Conservation (phyloP, 2,329 filamentous ascomycete species). For the Colletotrichum sp. region DNA sequence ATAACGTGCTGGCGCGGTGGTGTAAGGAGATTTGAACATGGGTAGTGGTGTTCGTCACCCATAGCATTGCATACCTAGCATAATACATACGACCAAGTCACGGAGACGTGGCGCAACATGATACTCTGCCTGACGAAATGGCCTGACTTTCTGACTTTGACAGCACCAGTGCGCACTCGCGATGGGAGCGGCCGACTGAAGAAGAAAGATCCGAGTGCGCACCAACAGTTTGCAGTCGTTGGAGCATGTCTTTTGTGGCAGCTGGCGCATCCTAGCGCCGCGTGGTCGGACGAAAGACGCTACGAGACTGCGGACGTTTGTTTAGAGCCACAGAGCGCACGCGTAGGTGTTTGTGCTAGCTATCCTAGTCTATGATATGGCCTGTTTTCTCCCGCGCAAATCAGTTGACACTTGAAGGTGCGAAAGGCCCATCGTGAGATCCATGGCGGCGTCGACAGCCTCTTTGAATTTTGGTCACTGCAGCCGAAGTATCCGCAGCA, state of each 20-base stretch:
- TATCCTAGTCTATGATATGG: neutral
- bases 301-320: neutral
- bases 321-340: neutral
- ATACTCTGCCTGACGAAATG: neutral
- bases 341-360: neutral
- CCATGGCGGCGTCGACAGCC: neutral
- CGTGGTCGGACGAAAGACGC: neutral
- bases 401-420: neutral
- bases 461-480: neutral
- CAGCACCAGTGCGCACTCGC: neutral
- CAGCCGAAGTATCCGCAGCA: neutral
- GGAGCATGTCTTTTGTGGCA: neutral
- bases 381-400: neutral
- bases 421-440: neutral
- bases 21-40: conserved; percentile 70
- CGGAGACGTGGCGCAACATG: neutral
- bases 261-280: neutral
- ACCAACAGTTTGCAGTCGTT: neutral
- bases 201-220: neutral
- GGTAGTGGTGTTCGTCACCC: neutral
- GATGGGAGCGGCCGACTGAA: neutral
- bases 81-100: neutral
- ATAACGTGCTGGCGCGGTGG: conserved; percentile 71
- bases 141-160: neutral
- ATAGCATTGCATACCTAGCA: neutral